These are phyloP conservation scores for Tulasnella sp. DNA, from an alignment of 768 basidiomycete species.

Conservation along the genomic window DNA sequence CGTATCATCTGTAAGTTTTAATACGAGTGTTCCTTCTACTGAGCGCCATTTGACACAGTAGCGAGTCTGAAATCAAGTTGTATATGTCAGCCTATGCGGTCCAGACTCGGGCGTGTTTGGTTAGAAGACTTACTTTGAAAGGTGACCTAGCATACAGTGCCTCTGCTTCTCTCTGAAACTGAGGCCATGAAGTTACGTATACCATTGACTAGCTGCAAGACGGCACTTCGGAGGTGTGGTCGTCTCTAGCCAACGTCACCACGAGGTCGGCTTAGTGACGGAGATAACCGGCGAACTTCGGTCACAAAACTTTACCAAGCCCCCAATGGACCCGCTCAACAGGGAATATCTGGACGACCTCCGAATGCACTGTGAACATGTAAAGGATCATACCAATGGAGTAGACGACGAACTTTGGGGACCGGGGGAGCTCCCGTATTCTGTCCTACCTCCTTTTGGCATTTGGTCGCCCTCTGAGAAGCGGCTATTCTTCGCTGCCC, in stretches of 20 bases:
- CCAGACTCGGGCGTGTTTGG: background rate
- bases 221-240: background rate
- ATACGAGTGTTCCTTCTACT: conserved; percentile 72
- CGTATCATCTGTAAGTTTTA: conserved; percentile 88
- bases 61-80: conserved; percentile 45
- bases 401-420: background rate
- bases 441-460: background rate
- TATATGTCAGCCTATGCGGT: background rate
- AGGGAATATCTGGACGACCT: background rate
- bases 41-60: conserved; percentile 89
- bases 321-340: background rate
- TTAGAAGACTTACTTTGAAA: conserved; percentile 43
- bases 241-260: background rate
- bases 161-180: conserved; percentile 84
- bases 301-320: background rate
- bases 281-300: background rate
- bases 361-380: background rate
- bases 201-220: conserved; percentile 41
- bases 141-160: conserved; percentile 73
- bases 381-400: background rate
- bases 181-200: conserved; percentile 83
- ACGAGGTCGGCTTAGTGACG: background rate
- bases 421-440: background rate
- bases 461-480: background rate
- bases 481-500: background rate